These are phyloP conservation scores for Coemansia sp. DNA, from an alignment of 192 early-diverging fungal genomes.

Conservation along the genomic window DNA sequence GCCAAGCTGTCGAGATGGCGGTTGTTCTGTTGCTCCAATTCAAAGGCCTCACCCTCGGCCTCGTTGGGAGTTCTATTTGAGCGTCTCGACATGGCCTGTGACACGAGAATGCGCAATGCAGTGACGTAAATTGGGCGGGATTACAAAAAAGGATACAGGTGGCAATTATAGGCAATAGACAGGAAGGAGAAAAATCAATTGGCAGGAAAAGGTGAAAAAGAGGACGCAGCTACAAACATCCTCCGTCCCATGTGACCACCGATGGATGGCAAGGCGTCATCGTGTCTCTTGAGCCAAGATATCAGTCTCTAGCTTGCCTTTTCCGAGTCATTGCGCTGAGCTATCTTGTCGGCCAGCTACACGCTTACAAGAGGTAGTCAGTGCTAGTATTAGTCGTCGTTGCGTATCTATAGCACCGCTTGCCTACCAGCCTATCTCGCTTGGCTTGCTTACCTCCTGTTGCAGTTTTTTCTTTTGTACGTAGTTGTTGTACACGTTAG, in stretches of 20 bases:
- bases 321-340: neutral
- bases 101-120: neutral
- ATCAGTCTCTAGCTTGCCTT: neutral
- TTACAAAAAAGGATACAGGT: neutral
- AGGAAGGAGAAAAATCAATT: neutral
- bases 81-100: slow-evolving; percentile 33
- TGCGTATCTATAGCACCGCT: neutral
- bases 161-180: neutral
- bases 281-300: no score
- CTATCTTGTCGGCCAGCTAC: neutral
- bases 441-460: slow-evolving; percentile 29
- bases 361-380: neutral
- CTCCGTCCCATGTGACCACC: neutral
- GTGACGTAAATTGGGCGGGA: neutral
- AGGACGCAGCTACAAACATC: neutral
- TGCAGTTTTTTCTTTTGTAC: slow-evolving; percentile 42
- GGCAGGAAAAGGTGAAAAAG: neutral
- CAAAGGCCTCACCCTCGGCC: slow-evolving; percentile 36
- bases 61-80: slow-evolving; percentile 36
- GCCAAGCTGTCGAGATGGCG: slow-evolving; percentile 39
- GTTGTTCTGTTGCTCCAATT: slow-evolving; percentile 49
- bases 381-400: neutral
- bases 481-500: slow-evolving; percentile 49
- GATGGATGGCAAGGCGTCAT: neutral
- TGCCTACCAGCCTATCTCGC: neutral